phyloP scores from a whole-genome alignment of 176 grass and related monocot genomes.

The Rhynchospora tenuis region DNA sequence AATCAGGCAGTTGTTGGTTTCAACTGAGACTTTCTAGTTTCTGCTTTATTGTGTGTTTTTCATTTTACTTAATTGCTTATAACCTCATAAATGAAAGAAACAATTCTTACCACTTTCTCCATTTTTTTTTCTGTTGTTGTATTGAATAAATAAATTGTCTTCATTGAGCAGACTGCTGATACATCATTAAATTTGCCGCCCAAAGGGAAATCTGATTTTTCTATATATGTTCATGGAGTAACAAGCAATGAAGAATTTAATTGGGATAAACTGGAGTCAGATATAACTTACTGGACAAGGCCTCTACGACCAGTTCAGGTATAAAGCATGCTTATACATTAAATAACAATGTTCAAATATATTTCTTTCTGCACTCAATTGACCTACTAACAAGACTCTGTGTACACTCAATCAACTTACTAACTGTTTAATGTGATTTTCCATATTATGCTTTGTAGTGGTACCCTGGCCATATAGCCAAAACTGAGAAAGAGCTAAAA shows the following conservation, averaged over 20 bases:
- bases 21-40: not conserved
- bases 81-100: not conserved
- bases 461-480: constrained; percentile 99
- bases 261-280: constrained; percentile 76
- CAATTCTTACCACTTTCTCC: not conserved
- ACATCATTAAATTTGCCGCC: constrained; percentile 10
- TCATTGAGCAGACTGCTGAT: not conserved
- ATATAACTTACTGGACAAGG: constrained; percentile 87
- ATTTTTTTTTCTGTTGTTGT: not conserved
- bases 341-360: not conserved
- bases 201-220: constrained; percentile 16
- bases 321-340: constrained; percentile 51
- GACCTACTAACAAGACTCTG: not conserved
- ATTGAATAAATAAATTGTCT: not conserved
- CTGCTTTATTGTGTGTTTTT: not conserved
- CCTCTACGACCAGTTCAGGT: constrained; percentile 85
- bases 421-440: not conserved
- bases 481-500: constrained; percentile 96
- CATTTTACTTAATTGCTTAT: not conserved
- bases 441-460: constrained; percentile 47
- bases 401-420: not conserved
- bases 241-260: constrained; percentile 33
- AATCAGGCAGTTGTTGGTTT: not conserved
- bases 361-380: not conserved
- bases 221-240: constrained; percentile 16